phyloP scores from a whole-genome alignment of 768 basidiomycete genomes.

The Suillus americanus region DNA sequence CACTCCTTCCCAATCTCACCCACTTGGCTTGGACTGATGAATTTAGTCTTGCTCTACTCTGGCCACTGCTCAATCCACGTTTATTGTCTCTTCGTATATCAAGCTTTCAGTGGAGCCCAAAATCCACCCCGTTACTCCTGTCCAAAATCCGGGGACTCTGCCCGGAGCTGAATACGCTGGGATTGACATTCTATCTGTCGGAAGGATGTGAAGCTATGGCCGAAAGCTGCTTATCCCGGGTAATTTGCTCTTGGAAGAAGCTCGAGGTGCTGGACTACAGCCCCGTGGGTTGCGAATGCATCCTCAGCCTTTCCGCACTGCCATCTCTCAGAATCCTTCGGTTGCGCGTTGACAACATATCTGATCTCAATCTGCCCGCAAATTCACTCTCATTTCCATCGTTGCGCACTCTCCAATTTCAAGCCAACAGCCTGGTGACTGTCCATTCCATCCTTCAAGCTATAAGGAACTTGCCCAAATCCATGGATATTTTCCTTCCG shows the following conservation, averaged over 20 bases:
- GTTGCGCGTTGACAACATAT: not conserved
- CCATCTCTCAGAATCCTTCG: not conserved
- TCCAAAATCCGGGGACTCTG: not conserved
- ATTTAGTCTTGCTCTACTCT: not conserved
- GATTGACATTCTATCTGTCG: not conserved
- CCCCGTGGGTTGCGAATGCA: not conserved
- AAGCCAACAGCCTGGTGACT: not conserved
- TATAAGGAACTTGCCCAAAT: not conserved
- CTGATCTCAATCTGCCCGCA: not conserved
- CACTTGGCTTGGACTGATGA: not conserved
- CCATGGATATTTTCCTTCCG: not conserved
- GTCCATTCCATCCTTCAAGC: not conserved
- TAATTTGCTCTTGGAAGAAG: not conserved
- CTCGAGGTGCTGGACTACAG: not conserved
- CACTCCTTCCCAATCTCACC: slow-evolving; percentile 1
- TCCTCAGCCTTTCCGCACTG: not conserved
- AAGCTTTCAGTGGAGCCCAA: not conserved
- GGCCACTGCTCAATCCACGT: not conserved
- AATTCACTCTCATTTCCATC: slow-evolving; percentile 2
- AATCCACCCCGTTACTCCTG: not conserved
- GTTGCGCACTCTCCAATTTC: not conserved
- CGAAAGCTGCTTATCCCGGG: not conserved
- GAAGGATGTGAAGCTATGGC: not conserved
- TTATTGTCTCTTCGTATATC: not conserved
- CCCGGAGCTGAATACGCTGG: not conserved